Evolutionary conservation across 768 basidiomycete genomes (phyloP).

Genomic region (Lentinula sp.): DNA sequence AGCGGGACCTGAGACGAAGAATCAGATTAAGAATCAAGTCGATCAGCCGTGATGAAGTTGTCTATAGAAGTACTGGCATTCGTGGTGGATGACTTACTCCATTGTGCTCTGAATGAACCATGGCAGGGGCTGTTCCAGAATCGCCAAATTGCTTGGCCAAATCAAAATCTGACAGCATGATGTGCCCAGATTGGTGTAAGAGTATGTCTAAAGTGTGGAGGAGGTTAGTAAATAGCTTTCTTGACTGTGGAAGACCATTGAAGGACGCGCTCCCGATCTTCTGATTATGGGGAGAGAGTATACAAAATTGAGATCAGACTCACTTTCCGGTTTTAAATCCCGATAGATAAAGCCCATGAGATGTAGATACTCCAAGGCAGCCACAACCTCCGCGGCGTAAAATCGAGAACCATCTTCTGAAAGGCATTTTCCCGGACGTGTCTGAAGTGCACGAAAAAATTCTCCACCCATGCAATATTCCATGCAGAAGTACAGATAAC

Average conservation of each 20-base stretch:
- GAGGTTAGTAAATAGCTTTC: background rate
- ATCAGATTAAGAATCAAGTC: background rate
- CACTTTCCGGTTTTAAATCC: slow-evolving; percentile 99
- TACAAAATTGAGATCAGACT: slow-evolving; percentile 25
- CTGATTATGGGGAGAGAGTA: background rate
- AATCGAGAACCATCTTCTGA: slow-evolving; percentile 93
- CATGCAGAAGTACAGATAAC: slow-evolving; percentile 98
- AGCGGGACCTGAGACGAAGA: slow-evolving; percentile 61
- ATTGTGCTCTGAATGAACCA: slow-evolving; percentile 82
- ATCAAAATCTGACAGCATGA: slow-evolving; percentile 99
- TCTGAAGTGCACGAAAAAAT: slow-evolving; percentile 97
- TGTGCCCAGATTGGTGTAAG: slow-evolving; percentile 95
- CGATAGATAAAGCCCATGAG: slow-evolving; percentile 99
- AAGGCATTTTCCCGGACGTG: slow-evolving; percentile 93
- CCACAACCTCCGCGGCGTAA: slow-evolving; percentile 97
- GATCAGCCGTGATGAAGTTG: background rate
- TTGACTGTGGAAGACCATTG: background rate
- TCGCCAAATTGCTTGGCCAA: slow-evolving; percentile 93
- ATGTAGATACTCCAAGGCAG: slow-evolving; percentile 97
- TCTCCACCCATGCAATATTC: slow-evolving; percentile 99
- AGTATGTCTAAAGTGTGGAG: slow-evolving; percentile 69
- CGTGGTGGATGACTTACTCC: slow-evolving; percentile 54
- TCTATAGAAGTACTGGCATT: background rate
- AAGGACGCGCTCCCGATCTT: background rate
- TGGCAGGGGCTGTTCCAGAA: slow-evolving; percentile 79